These are phyloP conservation scores for Phyllosticta citrichinensis DNA, from an alignment of 2,329 filamentous ascomycete species.

Conservation along the genomic window DNA sequence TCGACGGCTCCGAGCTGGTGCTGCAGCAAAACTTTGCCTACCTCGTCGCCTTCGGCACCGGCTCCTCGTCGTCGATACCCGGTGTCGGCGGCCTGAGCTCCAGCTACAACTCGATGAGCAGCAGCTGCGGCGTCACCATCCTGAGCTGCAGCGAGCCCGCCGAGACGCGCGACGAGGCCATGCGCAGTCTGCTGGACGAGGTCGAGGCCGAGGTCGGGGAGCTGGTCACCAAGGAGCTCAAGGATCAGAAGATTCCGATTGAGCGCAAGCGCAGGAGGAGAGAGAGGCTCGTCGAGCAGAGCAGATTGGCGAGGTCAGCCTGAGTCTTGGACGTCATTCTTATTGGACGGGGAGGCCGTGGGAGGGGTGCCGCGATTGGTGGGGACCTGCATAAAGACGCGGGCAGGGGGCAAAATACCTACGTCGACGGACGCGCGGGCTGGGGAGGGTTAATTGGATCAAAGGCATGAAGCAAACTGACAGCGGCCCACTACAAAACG, in stretches of 20 bases:
- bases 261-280: constrained; percentile 8
- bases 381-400: neutral
- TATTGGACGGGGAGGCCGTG: neutral
- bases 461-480: neutral
- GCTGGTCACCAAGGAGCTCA: constrained; percentile 10
- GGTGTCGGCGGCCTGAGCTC: neutral
- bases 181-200: constrained; percentile 10
- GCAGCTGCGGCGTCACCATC: neutral
- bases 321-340: neutral
- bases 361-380: neutral
- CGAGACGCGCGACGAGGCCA: constrained; percentile 8
- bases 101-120: neutral
- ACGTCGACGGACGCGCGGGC: neutral
- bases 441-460: neutral
- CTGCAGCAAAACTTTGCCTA: constrained; percentile 9
- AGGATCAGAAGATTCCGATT: constrained; percentile 10
- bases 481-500: neutral
- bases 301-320: constrained; percentile 6
- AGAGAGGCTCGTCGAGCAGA: constrained; percentile 7
- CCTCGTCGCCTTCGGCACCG: constrained; percentile 5
- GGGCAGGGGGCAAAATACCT: neutral
- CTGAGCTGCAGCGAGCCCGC: constrained; percentile 10
- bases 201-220: constrained; percentile 9
- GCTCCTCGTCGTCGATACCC: neutral
- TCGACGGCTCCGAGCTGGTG: constrained; percentile 9